Evolutionary conservation across 2,329 filamentous ascomycete species (phyloP).

Genomic region (Madurella fahalii): DNA sequence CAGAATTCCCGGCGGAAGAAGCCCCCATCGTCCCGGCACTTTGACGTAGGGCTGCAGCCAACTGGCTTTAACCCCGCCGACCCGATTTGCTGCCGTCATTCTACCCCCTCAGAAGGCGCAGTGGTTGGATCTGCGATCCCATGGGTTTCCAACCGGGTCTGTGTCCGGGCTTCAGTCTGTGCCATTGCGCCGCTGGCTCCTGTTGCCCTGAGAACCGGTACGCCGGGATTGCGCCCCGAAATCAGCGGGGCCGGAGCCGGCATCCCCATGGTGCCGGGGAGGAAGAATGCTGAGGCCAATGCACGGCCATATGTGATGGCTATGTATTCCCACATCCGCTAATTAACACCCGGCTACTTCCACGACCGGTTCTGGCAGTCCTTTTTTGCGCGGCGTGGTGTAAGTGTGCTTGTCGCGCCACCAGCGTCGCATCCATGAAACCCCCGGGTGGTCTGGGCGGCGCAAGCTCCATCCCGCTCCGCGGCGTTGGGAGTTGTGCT

Average conservation of each 20-base stretch:
- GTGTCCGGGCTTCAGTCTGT: constrained; percentile 3
- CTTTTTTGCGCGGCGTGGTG: background rate
- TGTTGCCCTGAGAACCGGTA: constrained; percentile 8
- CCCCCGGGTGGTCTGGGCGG: constrained; percentile 1
- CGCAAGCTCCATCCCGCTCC: constrained; percentile 6
- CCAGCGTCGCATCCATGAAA: no score
- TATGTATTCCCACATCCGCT: background rate
- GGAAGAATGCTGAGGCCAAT: constrained; percentile 13
- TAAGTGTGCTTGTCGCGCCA: no score
- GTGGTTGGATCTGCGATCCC: constrained; percentile 7
- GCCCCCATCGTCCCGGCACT: constrained; percentile 19
- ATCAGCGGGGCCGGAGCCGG: constrained; percentile 18
- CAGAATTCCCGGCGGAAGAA: constrained; percentile 20
- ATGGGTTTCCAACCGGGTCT: constrained; percentile 15
- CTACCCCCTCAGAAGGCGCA: background rate
- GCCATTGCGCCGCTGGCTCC: constrained; percentile 11
- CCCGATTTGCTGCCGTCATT: constrained; percentile 19
- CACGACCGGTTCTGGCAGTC: background rate
- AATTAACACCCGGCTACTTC: background rate
- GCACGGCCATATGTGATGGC: constrained; percentile 12
- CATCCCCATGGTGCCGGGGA: constrained; percentile 16
- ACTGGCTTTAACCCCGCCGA: constrained; percentile 21
- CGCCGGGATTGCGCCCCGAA: constrained; percentile 24
- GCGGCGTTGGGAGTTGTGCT: background rate
- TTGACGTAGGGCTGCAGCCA: constrained; percentile 21